These are phyloP conservation scores for Allium fistulosum DNA, from an alignment of 106 monocot genomes.

Conservation along the genomic window DNA sequence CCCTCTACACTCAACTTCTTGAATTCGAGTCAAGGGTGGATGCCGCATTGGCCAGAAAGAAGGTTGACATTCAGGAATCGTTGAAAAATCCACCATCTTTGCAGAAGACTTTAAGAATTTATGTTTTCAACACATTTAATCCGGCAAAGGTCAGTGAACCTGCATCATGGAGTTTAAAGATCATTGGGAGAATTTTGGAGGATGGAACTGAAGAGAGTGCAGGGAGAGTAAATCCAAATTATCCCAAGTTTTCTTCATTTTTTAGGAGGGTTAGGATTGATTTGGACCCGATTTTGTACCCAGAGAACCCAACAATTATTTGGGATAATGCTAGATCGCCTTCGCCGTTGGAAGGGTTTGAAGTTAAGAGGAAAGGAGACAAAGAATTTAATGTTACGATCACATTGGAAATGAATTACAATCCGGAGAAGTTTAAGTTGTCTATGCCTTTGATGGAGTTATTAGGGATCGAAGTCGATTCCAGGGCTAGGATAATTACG, in stretches of 20 bases:
- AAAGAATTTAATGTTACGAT: conserved; percentile 72
- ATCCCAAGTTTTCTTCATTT: conserved; percentile 88
- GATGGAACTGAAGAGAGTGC: conserved; percentile 43
- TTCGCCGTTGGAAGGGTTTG: conserved; percentile 77
- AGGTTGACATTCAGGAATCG: conserved; percentile 87
- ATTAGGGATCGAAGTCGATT: conserved; percentile 85
- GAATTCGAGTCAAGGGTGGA: conserved; percentile 92
- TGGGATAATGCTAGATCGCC: conserved; percentile 82
- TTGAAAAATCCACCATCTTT: conserved; percentile 67
- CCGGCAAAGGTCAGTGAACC: conserved; percentile 54
- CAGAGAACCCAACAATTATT: conserved; percentile 69
- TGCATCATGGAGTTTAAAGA: conserved; percentile 87
- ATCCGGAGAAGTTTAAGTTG: conserved; percentile 80
- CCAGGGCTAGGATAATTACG: conserved; percentile 71
- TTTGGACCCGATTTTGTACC: conserved; percentile 66
- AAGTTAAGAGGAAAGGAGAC: conserved; percentile 89
- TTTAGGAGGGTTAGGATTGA: conserved; percentile 67
- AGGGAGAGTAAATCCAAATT: conserved; percentile 50
- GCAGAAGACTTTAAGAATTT: conserved; percentile 78
- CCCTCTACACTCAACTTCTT: conserved; percentile 86
- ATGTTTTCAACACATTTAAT: conserved; percentile 86
- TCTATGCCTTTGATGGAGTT: conserved; percentile 70
- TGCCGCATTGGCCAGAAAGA: conserved; percentile 76
- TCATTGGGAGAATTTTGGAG: conserved; percentile 73
- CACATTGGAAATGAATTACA: conserved; percentile 85